A percentile compares a stretch with the other conserved stretches of the same genome.
phyloP scores from a whole-genome alignment of 140 eudicot species.

The Flaveria floridana region DNA sequence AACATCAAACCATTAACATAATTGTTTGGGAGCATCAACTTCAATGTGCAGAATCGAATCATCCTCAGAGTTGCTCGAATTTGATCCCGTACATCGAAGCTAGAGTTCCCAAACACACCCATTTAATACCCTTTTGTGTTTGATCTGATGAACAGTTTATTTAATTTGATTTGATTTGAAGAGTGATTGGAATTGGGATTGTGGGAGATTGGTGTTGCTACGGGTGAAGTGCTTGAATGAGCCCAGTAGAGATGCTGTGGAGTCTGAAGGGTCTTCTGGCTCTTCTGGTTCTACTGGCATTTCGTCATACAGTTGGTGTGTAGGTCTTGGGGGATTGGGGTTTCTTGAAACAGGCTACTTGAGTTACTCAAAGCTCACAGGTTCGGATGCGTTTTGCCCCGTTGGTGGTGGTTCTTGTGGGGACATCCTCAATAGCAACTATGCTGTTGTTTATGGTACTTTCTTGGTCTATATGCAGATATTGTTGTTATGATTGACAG shows the following conservation, averaged over 20 bases:
- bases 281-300: slow-evolving; percentile 40
- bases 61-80: neutral
- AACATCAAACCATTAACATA: neutral
- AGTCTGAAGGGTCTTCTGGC: slow-evolving; percentile 22
- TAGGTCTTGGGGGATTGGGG: slow-evolving; percentile 78
- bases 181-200: slow-evolving; percentile 30
- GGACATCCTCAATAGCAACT: slow-evolving; percentile 75
- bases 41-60: slow-evolving; percentile 1
- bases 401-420: slow-evolving; percentile 69
- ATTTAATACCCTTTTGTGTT: neutral
- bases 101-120: slow-evolving; percentile 18
- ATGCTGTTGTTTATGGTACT: slow-evolving; percentile 76
- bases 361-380: slow-evolving; percentile 64
- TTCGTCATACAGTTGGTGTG: slow-evolving; percentile 85
- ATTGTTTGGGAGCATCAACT: slow-evolving; percentile 18
- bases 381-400: slow-evolving; percentile 89
- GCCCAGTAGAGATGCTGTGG: slow-evolving; percentile 38
- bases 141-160: slow-evolving; percentile 28
- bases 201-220: slow-evolving; percentile 31
- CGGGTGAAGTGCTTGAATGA: slow-evolving; percentile 60
- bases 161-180: slow-evolving; percentile 24
- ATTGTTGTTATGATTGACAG: neutral
- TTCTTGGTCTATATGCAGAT: slow-evolving; percentile 4
- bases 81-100: neutral
- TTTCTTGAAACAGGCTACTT: slow-evolving; percentile 77